These are phyloP conservation scores for Sequoiadendron giganteum DNA, from an alignment of 75 land plant genomes.

Conservation along the genomic window DNA sequence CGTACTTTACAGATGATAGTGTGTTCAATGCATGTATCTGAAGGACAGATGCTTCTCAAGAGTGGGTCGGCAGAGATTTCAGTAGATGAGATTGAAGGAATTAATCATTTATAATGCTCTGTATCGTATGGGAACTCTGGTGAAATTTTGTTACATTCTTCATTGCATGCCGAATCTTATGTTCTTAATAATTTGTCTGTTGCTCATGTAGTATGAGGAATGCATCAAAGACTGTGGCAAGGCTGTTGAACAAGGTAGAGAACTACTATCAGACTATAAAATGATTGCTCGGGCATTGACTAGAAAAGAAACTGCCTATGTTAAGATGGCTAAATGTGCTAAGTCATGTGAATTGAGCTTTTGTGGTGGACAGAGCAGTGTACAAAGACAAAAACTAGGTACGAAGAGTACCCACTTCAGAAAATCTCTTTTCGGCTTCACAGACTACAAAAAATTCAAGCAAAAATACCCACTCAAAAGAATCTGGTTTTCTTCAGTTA, in stretches of 20 bases:
- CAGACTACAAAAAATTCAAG: not conserved
- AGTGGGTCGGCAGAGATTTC: not conserved
- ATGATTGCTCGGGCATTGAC: conserved; percentile 93
- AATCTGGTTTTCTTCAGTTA: too few species aligned
- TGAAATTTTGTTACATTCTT: not conserved
- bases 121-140: not conserved
- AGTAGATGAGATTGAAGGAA: not conserved
- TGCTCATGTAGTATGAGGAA: conserved; percentile 69
- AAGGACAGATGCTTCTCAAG: not conserved
- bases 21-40: too few species aligned
- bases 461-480: not conserved
- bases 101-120: not conserved
- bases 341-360: not conserved
- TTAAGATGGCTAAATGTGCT: conserved; percentile 67
- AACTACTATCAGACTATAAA: conserved; percentile 83
- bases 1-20: too few species aligned
- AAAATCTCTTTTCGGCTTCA: not conserved
- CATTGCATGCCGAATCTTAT: not conserved
- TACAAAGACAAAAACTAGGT: not conserved
- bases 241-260: conserved; percentile 93
- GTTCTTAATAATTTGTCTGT: not conserved
- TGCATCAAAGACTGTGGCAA: conserved; percentile 91
- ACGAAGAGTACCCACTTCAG: not conserved
- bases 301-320: conserved; percentile 90
- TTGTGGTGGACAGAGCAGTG: not conserved